Percentiles rank a stretch among this genome's conserved stretches.
These are phyloP conservation scores for Leavenworthia alabamica DNA, from an alignment of 345 rosid genomes.

Conservation along the genomic window DNA sequence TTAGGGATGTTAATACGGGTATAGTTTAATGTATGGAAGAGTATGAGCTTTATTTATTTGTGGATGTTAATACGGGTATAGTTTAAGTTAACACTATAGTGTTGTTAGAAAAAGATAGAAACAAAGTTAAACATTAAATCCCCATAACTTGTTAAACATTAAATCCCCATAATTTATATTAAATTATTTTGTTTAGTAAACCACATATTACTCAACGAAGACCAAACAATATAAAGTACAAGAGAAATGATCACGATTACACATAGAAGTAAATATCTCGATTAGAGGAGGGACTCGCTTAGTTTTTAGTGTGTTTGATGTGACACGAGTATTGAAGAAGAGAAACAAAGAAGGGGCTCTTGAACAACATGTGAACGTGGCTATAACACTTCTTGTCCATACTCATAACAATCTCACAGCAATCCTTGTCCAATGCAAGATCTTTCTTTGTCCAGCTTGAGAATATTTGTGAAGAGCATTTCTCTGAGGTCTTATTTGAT, in stretches of 20 bases:
- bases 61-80: no score
- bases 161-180: no score
- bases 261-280: not conserved
- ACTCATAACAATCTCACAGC: not conserved
- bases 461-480: not conserved
- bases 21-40: no score
- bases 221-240: no score
- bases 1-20: not conserved
- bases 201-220: no score
- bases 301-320: not conserved
- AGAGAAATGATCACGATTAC: no score
- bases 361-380: not conserved
- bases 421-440: slow-evolving; percentile 1
- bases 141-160: no score
- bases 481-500: not conserved
- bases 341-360: not conserved
- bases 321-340: slow-evolving; percentile 11
- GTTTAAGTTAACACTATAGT: no score
- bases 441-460: not conserved
- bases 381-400: not conserved
- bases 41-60: no score
- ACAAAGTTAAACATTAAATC: no score
- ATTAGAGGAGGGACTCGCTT: not conserved
- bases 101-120: no score
- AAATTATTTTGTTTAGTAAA: no score